phyloP scores from a whole-genome alignment of 1,284 basidiomycete genomes.

The Apiotrichum montevideense region DNA sequence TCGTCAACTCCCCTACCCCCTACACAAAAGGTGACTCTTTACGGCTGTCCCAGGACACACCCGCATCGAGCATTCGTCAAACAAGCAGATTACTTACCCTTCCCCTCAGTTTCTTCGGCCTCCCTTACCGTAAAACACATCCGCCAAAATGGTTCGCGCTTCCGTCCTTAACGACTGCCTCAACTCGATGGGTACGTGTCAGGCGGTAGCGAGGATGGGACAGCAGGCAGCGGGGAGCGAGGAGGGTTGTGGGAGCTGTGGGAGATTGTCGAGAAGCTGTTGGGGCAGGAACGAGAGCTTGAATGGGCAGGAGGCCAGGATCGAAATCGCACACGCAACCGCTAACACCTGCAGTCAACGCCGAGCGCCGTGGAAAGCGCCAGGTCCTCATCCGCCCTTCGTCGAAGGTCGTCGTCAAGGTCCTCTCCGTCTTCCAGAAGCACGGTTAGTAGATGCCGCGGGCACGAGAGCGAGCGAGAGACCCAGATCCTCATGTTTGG shows the following conservation, averaged over 20 bases:
- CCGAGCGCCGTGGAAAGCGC: conserved; percentile 95
- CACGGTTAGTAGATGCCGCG: conserved; percentile 63
- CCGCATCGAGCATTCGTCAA: conserved; percentile 1
- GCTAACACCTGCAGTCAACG: conserved; percentile 59
- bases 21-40: conserved; percentile 3
- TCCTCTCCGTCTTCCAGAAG: conserved; percentile 93
- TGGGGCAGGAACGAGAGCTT: too few relatives aligned
- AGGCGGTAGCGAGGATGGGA: too few relatives aligned
- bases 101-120: background rate
- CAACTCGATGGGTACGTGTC: conserved; percentile 57
- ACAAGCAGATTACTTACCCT: conserved; percentile 2
- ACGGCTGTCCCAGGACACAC: conserved; percentile 3
- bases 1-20: background rate
- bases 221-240: too few relatives aligned
- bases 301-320: too few relatives aligned
- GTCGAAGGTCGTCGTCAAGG: conserved; percentile 94
- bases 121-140: background rate
- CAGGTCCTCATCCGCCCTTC: conserved; percentile 93
- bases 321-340: too few relatives aligned
- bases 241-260: too few relatives aligned
- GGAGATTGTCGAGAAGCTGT: too few relatives aligned
- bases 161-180: conserved; percentile 56
- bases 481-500: too few relatives aligned
- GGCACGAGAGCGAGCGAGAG: background rate
- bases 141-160: conserved; percentile 45